phyloP scores from a whole-genome alignment of 2,329 filamentous ascomycete species.

The Sporothrix pallida region DNA sequence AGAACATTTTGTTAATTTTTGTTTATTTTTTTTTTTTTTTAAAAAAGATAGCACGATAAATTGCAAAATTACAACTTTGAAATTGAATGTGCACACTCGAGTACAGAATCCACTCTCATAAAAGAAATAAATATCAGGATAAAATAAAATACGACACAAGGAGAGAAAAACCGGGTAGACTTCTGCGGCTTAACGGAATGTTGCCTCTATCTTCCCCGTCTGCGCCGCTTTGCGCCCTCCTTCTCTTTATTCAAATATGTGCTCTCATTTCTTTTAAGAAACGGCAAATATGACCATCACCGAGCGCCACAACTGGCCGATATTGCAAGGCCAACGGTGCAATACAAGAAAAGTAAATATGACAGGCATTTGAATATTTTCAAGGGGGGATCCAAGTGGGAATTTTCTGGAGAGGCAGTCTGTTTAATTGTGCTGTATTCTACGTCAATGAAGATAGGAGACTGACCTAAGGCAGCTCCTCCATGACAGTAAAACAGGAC shows the following conservation, averaged over 20 bases:
- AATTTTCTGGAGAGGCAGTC: no score
- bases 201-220: not conserved
- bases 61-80: not conserved
- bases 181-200: constrained; percentile 26
- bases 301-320: not conserved
- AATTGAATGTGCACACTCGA: not conserved
- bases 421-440: no score
- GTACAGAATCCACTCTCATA: not conserved
- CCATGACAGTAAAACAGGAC: not conserved
- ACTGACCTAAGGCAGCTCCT: no score
- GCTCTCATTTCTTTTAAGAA: not conserved
- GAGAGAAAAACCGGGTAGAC: constrained; percentile 22
- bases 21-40: not conserved
- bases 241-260: not conserved
- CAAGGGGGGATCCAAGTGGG: no score
- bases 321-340: not conserved
- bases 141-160: not conserved
- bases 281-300: constrained; percentile 1
- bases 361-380: not conserved
- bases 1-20: not conserved
- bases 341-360: not conserved
- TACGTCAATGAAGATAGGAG: no score
- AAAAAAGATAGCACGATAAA: not conserved
- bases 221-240: not conserved
- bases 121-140: not conserved